Evolutionary conservation across 2,329 filamentous ascomycete genomes (phyloP), one percentile per base, ranked within the genome.

Genomic region (Pezicula neosporulosa): DNA sequence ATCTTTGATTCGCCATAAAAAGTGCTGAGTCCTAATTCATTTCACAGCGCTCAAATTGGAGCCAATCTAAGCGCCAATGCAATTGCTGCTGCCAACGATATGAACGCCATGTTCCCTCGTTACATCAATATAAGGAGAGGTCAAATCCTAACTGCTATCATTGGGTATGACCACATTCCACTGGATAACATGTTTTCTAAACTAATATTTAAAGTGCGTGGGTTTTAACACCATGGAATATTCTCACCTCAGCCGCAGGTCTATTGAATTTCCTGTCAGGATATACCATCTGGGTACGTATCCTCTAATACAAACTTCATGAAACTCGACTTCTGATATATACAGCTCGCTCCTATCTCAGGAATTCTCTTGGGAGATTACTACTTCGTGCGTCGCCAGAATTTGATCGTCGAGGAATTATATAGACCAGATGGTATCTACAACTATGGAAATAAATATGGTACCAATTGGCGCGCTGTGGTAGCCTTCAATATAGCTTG

Each of bases 51-150:
- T 15, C 72, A 76, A 54, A 63, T 78, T 30, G 74, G 76, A 21
- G 75, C 74, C 15, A 81, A 81, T 56, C 73, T 81, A 49, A 74
- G 70, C 5, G 70, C 75, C 57, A 72, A 74, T 55, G 64, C 69
- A 15, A 69, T 76, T 42, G 66, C 73, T 47, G 80, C 79, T 55
- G 70, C 71, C 2, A 80, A 82, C 68, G 80, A 82, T 57, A 64
- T 81, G 44, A 73, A 78, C 1, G 74, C 73, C 0, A 63, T 80
- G 0, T 73, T 72, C 50, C 77, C 77, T 1, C 70, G 68, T 42
- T 81, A 75, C 56, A 73, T 82, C 64, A 80, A 80, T 62, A 81
- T 82, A 53, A 67, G 77, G 6, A 72, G 80, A 3, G 80, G 80
- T 3, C 72, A 72, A 21, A 58, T 78, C 3, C 57, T 80, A n/a